Conservation (phyloP, 352 stramenopile genomes). For the Phytophthora pluvialis region DNA sequence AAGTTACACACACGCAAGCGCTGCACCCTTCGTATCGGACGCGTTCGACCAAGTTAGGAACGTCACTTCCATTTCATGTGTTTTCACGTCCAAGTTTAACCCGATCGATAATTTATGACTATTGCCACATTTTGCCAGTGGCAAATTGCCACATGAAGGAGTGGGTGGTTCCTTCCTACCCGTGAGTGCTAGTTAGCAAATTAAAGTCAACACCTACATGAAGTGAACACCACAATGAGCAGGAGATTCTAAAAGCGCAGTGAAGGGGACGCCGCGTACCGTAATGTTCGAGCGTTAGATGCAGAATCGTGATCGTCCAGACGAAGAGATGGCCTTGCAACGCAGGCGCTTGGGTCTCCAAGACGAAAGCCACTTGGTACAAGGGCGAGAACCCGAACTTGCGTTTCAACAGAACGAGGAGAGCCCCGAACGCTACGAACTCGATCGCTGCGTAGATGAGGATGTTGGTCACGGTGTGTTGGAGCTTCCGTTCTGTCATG, state of each 20-base stretch:
- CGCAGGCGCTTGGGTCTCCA: slow-evolving; percentile 32
- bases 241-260: too few relatives aligned
- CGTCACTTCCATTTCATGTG: not conserved
- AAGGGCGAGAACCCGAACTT: slow-evolving; percentile 29
- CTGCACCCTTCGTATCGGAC: slow-evolving; percentile 2
- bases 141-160: too few relatives aligned
- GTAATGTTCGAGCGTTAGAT: slow-evolving; percentile 32
- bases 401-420: slow-evolving; percentile 11
- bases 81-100: not conserved
- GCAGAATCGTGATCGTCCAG: slow-evolving; percentile 24
- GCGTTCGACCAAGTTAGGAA: not conserved
- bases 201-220: not conserved
- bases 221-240: too few relatives aligned
- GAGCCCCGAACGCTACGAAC: slow-evolving; percentile 3
- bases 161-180: too few relatives aligned
- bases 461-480: not conserved
- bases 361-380: slow-evolving; percentile 42
- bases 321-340: slow-evolving; percentile 29
- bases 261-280: not conserved
- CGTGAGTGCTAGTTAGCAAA: not conserved
- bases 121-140: not conserved
- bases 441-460: slow-evolving; percentile 23
- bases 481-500: not conserved
- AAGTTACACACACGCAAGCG: slow-evolving; percentile 14
- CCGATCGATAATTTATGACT: slow-evolving; percentile 9